These are phyloP conservation scores for Penicillium sp. DNA, from an alignment of 2,329 filamentous ascomycete species.

Conservation along the genomic window DNA sequence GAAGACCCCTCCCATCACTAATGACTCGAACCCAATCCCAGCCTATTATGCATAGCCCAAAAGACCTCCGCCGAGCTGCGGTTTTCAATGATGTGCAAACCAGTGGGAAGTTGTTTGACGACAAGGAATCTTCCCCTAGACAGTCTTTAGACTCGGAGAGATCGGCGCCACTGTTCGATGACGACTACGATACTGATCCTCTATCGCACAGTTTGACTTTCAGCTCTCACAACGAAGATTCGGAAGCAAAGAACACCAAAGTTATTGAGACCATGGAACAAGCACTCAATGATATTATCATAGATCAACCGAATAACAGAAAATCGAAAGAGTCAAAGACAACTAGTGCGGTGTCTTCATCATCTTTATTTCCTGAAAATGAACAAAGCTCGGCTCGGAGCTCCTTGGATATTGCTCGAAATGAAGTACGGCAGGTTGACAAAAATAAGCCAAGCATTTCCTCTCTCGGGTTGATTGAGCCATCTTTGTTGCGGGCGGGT, in stretches of 20 bases:
- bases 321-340: constrained; percentile 33
- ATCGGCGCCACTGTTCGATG: constrained; percentile 67
- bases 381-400: constrained; percentile 61
- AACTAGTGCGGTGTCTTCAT: constrained; percentile 33
- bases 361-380: constrained; percentile 50
- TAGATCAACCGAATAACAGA: constrained; percentile 58
- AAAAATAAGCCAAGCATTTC: constrained; percentile 78
- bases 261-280: constrained; percentile 92
- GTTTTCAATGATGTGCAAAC: constrained; percentile 57
- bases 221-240: constrained; percentile 55
- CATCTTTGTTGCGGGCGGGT: constrained; percentile 80
- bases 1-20: constrained; percentile 40
- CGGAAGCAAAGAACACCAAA: constrained; percentile 61
- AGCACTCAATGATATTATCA: constrained; percentile 88
- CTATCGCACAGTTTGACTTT: constrained; percentile 77
- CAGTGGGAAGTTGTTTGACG: constrained; percentile 43
- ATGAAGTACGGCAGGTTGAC: constrained; percentile 41
- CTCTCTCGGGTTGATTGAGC: constrained; percentile 84
- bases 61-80: constrained; percentile 57
- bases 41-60: constrained; percentile 36
- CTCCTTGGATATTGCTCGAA: constrained; percentile 56
- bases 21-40: constrained; percentile 48
- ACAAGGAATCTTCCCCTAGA: constrained; percentile 46
- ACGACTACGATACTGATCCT: constrained; percentile 68
- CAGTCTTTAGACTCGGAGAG: constrained; percentile 67